Percentiles rank a stretch among this genome's conserved stretches.
These are phyloP conservation scores for Leccinellum luteum DNA, from an alignment of 768 basidiomycete genomes.

Conservation along the genomic window DNA sequence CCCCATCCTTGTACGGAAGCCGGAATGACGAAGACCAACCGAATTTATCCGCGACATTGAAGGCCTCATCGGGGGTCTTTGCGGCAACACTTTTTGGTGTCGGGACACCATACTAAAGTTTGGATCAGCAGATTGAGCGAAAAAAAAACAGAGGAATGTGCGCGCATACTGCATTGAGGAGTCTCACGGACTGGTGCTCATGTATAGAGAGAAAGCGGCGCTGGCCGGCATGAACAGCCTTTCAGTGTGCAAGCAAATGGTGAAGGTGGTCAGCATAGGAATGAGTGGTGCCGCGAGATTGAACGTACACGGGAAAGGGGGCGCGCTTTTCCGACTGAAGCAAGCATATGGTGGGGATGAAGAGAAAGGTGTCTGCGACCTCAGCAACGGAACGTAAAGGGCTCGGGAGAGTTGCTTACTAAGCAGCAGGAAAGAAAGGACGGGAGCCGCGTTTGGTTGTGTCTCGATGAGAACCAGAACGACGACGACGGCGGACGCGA, in stretches of 20 bases:
- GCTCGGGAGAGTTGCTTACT: conserved; percentile 22
- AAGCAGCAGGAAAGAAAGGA: conserved; percentile 39
- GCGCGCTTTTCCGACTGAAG: conserved; percentile 62
- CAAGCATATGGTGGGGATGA: conserved; percentile 52
- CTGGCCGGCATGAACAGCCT: conserved; percentile 77
- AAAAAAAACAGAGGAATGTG: neutral
- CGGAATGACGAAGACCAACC: conserved; percentile 44
- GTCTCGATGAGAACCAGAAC: conserved; percentile 45
- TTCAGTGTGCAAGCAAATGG: neutral
- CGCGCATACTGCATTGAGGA: conserved; percentile 81
- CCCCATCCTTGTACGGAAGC: neutral
- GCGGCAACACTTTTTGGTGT: conserved; percentile 91
- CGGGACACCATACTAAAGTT: conserved; percentile 82
- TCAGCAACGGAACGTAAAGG: conserved; percentile 8
- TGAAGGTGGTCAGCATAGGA: neutral
- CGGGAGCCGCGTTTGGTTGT: conserved; percentile 8
- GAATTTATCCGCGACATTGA: conserved; percentile 83
- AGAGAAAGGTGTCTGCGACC: neutral
- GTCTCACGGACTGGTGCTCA: conserved; percentile 94
- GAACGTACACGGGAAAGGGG: conserved; percentile 58
- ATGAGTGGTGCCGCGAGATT: neutral
- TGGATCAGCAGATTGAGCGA: neutral
- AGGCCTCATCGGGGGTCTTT: conserved; percentile 86
- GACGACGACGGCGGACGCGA: conserved; percentile 75
- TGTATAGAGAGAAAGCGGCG: conserved; percentile 94